Conservation (phyloP, 176 grass and related monocot genomes). For the Oryza longistaminata region DNA sequence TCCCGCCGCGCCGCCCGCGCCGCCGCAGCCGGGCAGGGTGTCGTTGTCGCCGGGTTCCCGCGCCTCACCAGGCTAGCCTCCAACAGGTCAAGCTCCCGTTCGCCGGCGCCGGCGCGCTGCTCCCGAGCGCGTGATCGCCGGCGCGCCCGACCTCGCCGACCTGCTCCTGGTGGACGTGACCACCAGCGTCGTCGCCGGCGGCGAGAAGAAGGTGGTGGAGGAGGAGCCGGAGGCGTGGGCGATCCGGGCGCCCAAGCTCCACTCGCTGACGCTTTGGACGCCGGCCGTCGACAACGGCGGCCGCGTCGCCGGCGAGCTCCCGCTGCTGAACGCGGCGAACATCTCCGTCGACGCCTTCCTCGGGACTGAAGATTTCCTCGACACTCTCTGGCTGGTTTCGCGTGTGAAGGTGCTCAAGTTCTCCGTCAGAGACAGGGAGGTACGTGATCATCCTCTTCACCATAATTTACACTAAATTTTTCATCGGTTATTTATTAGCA, state of each 20-base stretch:
- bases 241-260: slow-evolving; percentile 3
- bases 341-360: neutral
- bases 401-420: neutral
- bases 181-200: neutral
- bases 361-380: neutral
- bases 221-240: neutral
- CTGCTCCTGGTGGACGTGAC: neutral
- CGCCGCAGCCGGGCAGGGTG: no score
- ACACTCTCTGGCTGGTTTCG: neutral
- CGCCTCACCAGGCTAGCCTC: neutral
- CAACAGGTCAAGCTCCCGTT: neutral
- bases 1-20: neutral
- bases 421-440: neutral
- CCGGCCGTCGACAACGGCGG: neutral
- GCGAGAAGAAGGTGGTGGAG: no score
- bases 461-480: neutral
- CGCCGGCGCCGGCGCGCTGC: neutral
- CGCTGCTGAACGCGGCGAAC: neutral
- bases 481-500: no score
- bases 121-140: neutral
- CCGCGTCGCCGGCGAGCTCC: neutral
- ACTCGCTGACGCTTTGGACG: neutral
- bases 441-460: neutral
- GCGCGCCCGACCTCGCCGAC: neutral
- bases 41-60: neutral